Evolutionary conservation across 495 filamentous ascomycete genomes (phyloP).

Genomic region (Pyronema omphalodes): DNA sequence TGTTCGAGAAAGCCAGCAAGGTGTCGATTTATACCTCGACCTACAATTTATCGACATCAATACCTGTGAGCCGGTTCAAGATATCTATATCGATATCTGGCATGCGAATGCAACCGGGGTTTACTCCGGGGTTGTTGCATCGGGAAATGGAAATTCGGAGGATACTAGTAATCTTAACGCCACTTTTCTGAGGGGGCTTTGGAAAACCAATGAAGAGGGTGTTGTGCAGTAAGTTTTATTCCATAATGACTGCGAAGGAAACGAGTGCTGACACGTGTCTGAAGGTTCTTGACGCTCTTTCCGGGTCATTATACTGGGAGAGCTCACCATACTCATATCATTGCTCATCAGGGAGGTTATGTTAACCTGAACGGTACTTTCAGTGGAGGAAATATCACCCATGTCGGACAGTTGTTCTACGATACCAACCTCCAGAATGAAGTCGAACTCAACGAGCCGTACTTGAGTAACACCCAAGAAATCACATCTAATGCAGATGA

Average conservation of each 20-base stretch:
- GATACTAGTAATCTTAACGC: constrained; percentile 32
- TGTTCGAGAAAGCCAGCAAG: constrained; percentile 33
- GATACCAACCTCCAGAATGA: constrained; percentile 37
- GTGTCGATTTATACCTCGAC: constrained; percentile 19
- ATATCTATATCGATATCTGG: constrained; percentile 23
- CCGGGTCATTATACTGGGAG: constrained; percentile 43
- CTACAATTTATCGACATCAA: constrained; percentile 22
- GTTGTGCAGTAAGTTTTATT: constrained; percentile 40
- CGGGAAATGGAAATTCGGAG: constrained; percentile 33
- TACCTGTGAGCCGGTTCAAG: constrained; percentile 18
- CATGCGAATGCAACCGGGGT: constrained; percentile 17
- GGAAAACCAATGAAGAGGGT: constrained; percentile 34
- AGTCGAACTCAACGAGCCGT: constrained; percentile 29
- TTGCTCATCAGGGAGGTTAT: constrained; percentile 33
- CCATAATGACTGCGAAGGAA: constrained; percentile 34
- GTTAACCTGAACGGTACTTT: constrained; percentile 35
- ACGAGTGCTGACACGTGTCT: constrained; percentile 32
- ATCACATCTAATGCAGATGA: constrained; percentile 10
- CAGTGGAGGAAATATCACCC: constrained; percentile 32
- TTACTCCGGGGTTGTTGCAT: constrained; percentile 34
- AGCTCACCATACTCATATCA: constrained; percentile 39
- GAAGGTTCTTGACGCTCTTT: constrained; percentile 38
- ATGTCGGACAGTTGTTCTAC: constrained; percentile 49
- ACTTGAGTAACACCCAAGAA: constrained; percentile 10
- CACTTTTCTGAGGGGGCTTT: constrained; percentile 36